These are phyloP conservation scores for Apiospora sp. DNA, from an alignment of 2,329 filamentous ascomycete species.

Conservation along the genomic window DNA sequence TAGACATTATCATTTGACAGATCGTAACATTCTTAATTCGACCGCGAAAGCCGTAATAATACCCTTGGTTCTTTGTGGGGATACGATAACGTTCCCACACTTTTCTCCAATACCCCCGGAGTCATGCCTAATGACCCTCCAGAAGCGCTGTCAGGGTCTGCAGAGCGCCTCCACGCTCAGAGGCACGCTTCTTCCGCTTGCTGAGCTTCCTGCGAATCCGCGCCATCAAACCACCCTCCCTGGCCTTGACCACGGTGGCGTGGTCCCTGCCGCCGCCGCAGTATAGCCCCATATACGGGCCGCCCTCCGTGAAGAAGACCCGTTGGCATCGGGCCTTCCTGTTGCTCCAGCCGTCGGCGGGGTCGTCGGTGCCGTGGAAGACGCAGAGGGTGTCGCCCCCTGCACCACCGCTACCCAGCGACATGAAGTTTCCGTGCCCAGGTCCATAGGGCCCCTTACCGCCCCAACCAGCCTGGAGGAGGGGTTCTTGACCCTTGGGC, in stretches of 20 bases:
- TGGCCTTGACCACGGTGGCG: slow-evolving; percentile 9
- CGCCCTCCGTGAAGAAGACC: slow-evolving; percentile 40
- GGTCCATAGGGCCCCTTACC: slow-evolving; percentile 38
- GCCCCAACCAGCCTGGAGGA: slow-evolving; percentile 35
- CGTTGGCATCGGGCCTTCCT: slow-evolving; percentile 39
- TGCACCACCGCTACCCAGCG: slow-evolving; percentile 19
- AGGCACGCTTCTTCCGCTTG: slow-evolving; percentile 13
- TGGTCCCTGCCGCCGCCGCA: slow-evolving; percentile 22
- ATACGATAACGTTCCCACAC: not conserved
- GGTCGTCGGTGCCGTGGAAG: slow-evolving; percentile 42
- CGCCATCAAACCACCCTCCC: slow-evolving; percentile 4
- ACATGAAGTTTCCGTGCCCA: slow-evolving; percentile 41
- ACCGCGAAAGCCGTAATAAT: slow-evolving; percentile 4
- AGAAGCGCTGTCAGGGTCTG: slow-evolving; percentile 20
- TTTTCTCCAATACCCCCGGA: not conserved
- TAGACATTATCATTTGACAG: slow-evolving; percentile 20
- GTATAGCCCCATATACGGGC: slow-evolving; percentile 34
- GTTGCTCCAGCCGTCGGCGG: slow-evolving; percentile 41
- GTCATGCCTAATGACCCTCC: not conserved
- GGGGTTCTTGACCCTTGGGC: slow-evolving; percentile 39
- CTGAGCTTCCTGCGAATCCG: slow-evolving; percentile 20
- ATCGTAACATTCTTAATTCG: not conserved
- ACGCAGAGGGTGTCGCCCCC: slow-evolving; percentile 36
- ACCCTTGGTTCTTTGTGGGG: not conserved
- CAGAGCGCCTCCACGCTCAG: not conserved